phyloP scores from a whole-genome alignment of 352 stramenopile genomes.

The Phytophthora litchii region DNA sequence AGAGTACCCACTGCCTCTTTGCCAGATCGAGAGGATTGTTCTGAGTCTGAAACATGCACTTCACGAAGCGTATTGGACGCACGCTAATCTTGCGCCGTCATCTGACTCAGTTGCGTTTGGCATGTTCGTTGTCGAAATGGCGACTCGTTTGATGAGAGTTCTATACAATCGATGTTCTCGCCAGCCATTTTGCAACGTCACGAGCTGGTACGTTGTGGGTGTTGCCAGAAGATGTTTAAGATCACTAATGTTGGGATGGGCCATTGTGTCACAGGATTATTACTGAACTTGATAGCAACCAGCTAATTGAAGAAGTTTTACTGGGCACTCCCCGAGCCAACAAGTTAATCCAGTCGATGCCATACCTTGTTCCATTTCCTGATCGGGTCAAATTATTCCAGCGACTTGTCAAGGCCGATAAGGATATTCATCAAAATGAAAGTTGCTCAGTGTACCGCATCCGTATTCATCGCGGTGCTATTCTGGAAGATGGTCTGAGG shows the following conservation, averaged over 20 bases:
- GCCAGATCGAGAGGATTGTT: slow-evolving; percentile 69
- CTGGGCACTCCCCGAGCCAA: slow-evolving; percentile 55
- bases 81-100: slow-evolving; percentile 36
- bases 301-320: slow-evolving; percentile 65
- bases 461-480: slow-evolving; percentile 61
- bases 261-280: slow-evolving; percentile 45
- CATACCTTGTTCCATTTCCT: slow-evolving; percentile 72
- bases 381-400: slow-evolving; percentile 80
- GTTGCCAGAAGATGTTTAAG: background rate
- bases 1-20: slow-evolving; percentile 67
- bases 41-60: slow-evolving; percentile 62
- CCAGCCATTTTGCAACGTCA: slow-evolving; percentile 74
- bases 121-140: slow-evolving; percentile 60
- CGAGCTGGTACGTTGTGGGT: slow-evolving; percentile 59
- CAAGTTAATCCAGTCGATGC: slow-evolving; percentile 73
- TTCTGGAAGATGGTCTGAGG: slow-evolving; percentile 90
- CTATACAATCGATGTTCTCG: slow-evolving; percentile 78
- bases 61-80: slow-evolving; percentile 58
- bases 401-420: slow-evolving; percentile 58
- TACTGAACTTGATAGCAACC: slow-evolving; percentile 55
- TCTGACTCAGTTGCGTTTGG: slow-evolving; percentile 49
- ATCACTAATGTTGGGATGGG: background rate
- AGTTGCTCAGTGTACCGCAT: slow-evolving; percentile 57
- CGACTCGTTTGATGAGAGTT: slow-evolving; percentile 60
- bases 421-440: slow-evolving; percentile 54